These are phyloP conservation scores for Yamadazyma scolyti DNA, from an alignment of 805 yeast species.

Conservation along the genomic window DNA sequence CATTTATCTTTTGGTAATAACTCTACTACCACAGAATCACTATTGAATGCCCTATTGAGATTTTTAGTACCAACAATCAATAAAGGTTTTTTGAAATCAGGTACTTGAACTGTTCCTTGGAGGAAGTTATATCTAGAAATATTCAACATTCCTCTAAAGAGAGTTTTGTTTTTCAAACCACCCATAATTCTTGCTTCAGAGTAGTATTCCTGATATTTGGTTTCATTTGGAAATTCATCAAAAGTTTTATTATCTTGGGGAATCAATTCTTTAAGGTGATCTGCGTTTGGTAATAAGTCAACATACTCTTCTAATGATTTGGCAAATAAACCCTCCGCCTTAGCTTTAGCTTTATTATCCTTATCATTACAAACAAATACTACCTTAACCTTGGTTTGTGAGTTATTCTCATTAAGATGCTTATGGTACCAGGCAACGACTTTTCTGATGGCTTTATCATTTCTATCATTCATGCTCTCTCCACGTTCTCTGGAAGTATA, in stretches of 20 bases:
- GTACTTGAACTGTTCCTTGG: conserved; percentile 76
- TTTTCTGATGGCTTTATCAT: conserved; percentile 84
- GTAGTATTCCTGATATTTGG: conserved; percentile 72
- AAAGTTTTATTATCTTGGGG: conserved; percentile 37
- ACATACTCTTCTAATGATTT: conserved; percentile 67
- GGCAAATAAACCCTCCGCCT: conserved; percentile 49
- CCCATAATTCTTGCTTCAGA: conserved; percentile 81
- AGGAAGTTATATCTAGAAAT: conserved; percentile 83
- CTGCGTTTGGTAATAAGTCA: conserved; percentile 62
- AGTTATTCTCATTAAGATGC: conserved; percentile 48
- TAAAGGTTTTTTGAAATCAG: conserved; percentile 76
- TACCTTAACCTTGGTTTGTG: conserved; percentile 38
- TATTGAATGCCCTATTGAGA: conserved; percentile 86
- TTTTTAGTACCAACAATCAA: conserved; percentile 78
- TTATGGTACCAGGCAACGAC: conserved; percentile 66
- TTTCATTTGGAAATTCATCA: conserved; percentile 36
- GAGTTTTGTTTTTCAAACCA: conserved; percentile 81
- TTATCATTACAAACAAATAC: conserved; percentile 76
- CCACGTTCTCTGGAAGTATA: conserved; percentile 56
- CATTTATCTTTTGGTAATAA: conserved; percentile 80
- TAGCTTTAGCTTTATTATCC: conserved; percentile 58
- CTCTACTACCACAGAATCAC: conserved; percentile 90
- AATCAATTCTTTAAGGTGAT: conserved; percentile 72
- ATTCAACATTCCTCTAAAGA: conserved; percentile 80
- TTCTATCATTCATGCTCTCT: conserved; percentile 83